Evolutionary conservation across 2,329 filamentous ascomycete species (phyloP), one percentile per base, ranked within the genome.

Genomic region (Verticillium longisporum): DNA sequence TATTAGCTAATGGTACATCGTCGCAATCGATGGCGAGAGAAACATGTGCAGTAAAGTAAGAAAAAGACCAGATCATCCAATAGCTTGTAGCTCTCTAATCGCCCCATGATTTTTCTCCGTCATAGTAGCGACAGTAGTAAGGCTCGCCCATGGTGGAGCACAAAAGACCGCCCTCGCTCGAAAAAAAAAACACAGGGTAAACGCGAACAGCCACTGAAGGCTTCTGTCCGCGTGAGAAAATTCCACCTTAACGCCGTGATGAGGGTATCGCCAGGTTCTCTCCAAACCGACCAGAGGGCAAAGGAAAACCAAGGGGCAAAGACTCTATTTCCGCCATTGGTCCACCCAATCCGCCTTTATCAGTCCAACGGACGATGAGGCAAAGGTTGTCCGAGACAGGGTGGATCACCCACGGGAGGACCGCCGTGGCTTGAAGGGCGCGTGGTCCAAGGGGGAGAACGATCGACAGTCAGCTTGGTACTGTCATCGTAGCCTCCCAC

Each of bases 241-340:
- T 10, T 18, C 38, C 45, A 15, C 54, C 31, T 14, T 61, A 65
- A 63, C 62, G 62, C 63, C 55, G 61, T 55, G 61, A 59, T 62
- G 58, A 62, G 63, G 63, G 61, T 65, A 65, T 64, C 63, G 61
- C 62, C 63, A 61, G 63, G 62, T 60, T 59, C 60, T 62, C 56
- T 15, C 59, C 6, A 41, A 59, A 61, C 62, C 61, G 32, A 58
- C 55, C 21, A 26, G 45, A 53, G 45, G 18, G 45, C 13, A 53
- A 53, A 21, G 18, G 18, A 21, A 21, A 21, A 21, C 18, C 18
- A 21, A 31, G 26, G 45, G 18, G 18, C 3, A 4, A 53, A 36
- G 13, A 36, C 9, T 36, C 18, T 18, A 21, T 53, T 53, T 53
- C 18, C 45, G 45, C 45, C 45, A 11, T 53, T 53, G 5, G 18